These are phyloP conservation scores for Oryza glumipatula DNA, from an alignment of 176 grass and related monocot genomes.

Conservation along the genomic window DNA sequence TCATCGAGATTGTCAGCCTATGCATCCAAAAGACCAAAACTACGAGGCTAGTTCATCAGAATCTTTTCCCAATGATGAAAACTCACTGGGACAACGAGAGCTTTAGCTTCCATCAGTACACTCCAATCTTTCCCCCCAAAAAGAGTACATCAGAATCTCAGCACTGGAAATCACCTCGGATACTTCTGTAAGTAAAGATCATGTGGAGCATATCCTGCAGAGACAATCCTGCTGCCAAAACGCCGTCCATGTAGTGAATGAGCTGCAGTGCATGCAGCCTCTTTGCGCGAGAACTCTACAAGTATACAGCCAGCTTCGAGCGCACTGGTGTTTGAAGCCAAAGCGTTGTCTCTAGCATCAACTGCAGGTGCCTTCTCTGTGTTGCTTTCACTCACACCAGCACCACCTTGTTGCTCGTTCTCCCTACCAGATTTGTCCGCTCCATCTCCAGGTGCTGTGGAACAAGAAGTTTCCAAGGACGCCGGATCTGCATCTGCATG, in stretches of 20 bases:
- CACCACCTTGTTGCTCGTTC: slow-evolving; percentile 1
- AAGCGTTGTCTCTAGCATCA: slow-evolving; percentile 3
- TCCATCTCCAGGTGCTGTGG: slow-evolving; percentile 4
- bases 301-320: slow-evolving; percentile 71
- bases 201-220: slow-evolving; percentile 54
- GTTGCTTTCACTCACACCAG: neutral
- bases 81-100: neutral
- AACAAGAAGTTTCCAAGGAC: slow-evolving; percentile 10
- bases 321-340: slow-evolving; percentile 3
- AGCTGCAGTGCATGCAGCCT: slow-evolving; percentile 64
- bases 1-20: slow-evolving; percentile 3
- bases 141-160: neutral
- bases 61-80: too few relatives aligned
- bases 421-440: slow-evolving; percentile 14
- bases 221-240: slow-evolving; percentile 53
- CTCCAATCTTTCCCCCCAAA: neutral
- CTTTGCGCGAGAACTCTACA: slow-evolving; percentile 84
- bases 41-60: neutral
- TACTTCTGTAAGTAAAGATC: slow-evolving; percentile 68
- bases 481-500: neutral
- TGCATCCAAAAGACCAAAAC: slow-evolving; percentile 20
- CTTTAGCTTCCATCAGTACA: slow-evolving; percentile 8
- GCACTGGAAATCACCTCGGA: slow-evolving; percentile 43
- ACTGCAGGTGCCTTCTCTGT: slow-evolving; percentile 12
- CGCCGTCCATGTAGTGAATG: slow-evolving; percentile 79